A percentile compares a stretch with the other conserved stretches of the same genome.
These are phyloP conservation scores for Hymenotorrendiella dingleyae DNA, from an alignment of 2,329 filamentous ascomycete genomes.

Conservation along the genomic window DNA sequence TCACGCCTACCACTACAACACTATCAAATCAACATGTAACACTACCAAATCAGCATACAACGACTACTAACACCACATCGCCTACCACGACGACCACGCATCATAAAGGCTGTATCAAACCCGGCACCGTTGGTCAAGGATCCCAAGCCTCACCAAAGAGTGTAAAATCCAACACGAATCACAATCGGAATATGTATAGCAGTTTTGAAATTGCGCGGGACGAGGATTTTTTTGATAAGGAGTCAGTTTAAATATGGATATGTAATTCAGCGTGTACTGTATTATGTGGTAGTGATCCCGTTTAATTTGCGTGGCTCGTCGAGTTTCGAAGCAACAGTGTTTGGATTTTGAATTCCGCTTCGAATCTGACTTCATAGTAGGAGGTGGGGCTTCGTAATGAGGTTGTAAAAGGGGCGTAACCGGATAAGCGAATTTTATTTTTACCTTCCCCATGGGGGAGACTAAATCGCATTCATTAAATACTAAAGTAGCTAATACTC, in stretches of 20 bases:
- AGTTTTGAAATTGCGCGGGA: conserved; percentile 2
- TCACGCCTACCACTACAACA: neutral
- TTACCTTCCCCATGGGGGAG: no score
- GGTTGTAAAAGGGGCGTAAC: no score
- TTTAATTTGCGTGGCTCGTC: no score
- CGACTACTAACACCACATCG: neutral
- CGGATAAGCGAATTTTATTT: no score
- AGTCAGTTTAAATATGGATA: neutral
- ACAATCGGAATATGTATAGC: conserved; percentile 8
- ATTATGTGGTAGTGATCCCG: no score
- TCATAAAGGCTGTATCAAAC: conserved; percentile 11
- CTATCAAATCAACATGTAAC: neutral
- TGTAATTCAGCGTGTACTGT: no score
- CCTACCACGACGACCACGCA: neutral
- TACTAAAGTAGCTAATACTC: no score
- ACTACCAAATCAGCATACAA: neutral
- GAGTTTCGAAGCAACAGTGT: no score
- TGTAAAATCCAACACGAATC: conserved; percentile 9
- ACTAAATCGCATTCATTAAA: no score
- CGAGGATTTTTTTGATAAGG: conserved; percentile 12
- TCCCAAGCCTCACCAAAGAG: neutral
- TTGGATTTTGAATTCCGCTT: no score
- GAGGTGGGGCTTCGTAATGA: no score
- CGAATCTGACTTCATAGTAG: no score
- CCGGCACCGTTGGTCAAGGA: neutral